Conservation (phyloP, 2,329 filamentous ascomycete genomes). For the Phyllosticta citribraziliensis region DNA sequence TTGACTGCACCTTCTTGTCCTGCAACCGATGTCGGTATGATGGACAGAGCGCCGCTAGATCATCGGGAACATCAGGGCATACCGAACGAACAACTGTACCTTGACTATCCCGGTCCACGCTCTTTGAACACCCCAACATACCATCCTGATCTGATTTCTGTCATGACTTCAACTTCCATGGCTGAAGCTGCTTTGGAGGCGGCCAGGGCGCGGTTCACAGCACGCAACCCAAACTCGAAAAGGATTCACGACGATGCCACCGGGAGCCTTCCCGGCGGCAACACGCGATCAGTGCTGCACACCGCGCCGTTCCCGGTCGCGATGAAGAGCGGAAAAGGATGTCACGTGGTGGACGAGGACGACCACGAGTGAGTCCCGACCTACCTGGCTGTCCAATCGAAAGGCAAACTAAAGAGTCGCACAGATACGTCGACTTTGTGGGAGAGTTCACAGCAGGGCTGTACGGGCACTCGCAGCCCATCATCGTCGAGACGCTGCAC, state of each 20-base stretch:
- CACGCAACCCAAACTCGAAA: conserved; percentile 17
- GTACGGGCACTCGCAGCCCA: conserved; percentile 22
- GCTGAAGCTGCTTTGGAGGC: conserved; percentile 14
- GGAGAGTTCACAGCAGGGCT: conserved; percentile 21
- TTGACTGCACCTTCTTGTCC: no score
- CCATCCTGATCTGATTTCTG: not conserved
- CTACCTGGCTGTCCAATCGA: no score
- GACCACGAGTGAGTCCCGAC: conserved; percentile 15
- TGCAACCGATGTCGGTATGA: not conserved
- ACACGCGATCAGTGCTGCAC: conserved; percentile 28
- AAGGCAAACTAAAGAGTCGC: conserved; percentile 19
- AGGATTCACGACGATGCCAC: conserved; percentile 21
- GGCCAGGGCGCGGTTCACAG: conserved; percentile 15
- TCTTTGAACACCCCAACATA: not conserved
- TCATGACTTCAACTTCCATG: not conserved
- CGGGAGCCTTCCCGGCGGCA: conserved; percentile 27
- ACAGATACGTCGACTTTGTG: conserved; percentile 20
- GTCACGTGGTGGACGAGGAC: conserved; percentile 23
- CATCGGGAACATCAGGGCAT: not conserved
- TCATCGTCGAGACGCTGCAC: conserved; percentile 17
- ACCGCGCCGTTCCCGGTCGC: conserved; percentile 29
- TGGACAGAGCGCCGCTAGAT: not conserved
- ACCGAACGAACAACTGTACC: not conserved
- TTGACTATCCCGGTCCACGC: not conserved
- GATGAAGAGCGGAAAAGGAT: conserved; percentile 20